Conservation (phyloP, 192 early-diverging fungal species). For the Entomortierella lignicola region DNA sequence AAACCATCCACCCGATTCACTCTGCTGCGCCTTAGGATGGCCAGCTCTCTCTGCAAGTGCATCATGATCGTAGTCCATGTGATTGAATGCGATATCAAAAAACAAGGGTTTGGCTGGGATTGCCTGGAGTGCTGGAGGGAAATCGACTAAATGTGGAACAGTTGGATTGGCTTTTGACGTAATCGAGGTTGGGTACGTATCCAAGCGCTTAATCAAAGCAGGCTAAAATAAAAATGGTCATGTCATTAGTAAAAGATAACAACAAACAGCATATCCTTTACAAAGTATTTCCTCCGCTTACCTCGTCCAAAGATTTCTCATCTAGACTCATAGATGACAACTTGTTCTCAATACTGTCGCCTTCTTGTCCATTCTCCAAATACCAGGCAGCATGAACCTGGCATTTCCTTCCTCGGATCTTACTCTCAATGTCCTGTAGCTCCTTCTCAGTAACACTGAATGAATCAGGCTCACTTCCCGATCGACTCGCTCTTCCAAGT, state of each 20-base stretch:
- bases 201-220: conserved; percentile 64
- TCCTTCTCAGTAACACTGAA: conserved; percentile 57
- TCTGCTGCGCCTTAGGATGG: conserved; percentile 25
- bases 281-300: conserved; percentile 4
- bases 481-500: conserved; percentile 3
- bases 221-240: conserved; percentile 33
- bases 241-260: not conserved
- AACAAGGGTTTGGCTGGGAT: conserved; percentile 81
- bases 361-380: conserved; percentile 52
- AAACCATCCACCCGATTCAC: conserved; percentile 40
- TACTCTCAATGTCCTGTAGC: conserved; percentile 53
- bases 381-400: conserved; percentile 69
- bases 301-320: conserved; percentile 53
- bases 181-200: conserved; percentile 63
- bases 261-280: too few species aligned
- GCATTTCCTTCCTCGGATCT: conserved; percentile 61
- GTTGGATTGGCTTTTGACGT: conserved; percentile 45
- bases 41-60: conserved; percentile 40
- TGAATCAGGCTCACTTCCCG: conserved; percentile 49
- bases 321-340: conserved; percentile 56
- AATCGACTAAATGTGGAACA: conserved; percentile 70
- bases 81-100: conserved; percentile 81
- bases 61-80: conserved; percentile 66
- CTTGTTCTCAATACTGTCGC: conserved; percentile 43
- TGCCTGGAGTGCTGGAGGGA: conserved; percentile 72